phyloP scores from a whole-genome alignment of 345 rosid species.

The Passiflora organensis region DNA sequence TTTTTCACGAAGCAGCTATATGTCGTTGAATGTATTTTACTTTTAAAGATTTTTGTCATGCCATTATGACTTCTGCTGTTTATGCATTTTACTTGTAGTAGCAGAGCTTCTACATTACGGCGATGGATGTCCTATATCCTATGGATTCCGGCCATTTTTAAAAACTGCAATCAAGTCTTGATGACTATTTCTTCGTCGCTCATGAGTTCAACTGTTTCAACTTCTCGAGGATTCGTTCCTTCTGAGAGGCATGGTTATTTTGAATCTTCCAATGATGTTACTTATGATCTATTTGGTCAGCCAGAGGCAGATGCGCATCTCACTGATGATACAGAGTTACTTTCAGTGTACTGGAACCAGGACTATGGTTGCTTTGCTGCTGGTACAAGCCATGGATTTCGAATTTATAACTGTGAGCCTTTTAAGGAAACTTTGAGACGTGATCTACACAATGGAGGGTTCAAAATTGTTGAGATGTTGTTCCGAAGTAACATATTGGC shows the following conservation, averaged over 20 bases:
- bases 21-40: too few species aligned
- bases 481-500: constrained; percentile 84
- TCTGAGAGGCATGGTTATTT: constrained; percentile 25
- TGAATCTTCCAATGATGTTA: constrained; percentile 23
- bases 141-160: constrained; percentile 10
- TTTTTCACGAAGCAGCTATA: too few species aligned
- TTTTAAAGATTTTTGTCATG: too few species aligned
- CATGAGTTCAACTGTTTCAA: constrained; percentile 53
- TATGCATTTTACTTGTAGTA: neutral
- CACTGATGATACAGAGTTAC: constrained; percentile 43
- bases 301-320: constrained; percentile 33
- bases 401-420: constrained; percentile 72
- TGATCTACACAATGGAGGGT: constrained; percentile 63
- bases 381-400: constrained; percentile 71
- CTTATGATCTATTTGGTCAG: constrained; percentile 27
- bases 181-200: constrained; percentile 23
- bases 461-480: constrained; percentile 87
- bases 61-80: too few species aligned
- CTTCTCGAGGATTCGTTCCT: constrained; percentile 27
- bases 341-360: constrained; percentile 83
- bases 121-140: constrained; percentile 7
- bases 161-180: constrained; percentile 17
- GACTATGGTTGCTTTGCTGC: constrained; percentile 80
- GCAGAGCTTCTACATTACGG: constrained; percentile 4
- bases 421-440: constrained; percentile 75